Evolutionary conservation across 371 early-diverging fungal species (phyloP).

Genomic region (Funneliformis caledonium): DNA sequence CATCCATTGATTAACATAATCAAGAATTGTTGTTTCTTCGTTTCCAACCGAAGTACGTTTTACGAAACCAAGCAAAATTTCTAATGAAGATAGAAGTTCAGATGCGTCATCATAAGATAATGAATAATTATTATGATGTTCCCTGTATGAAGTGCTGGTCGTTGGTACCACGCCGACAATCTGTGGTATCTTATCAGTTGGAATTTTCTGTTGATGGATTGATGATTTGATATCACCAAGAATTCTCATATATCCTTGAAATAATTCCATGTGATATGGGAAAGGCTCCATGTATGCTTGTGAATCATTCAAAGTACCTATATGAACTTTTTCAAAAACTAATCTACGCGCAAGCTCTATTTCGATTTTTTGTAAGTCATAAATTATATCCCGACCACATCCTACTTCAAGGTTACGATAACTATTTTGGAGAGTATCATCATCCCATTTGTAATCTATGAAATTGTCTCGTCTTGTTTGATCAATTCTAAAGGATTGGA

Average conservation of each 20-base stretch:
- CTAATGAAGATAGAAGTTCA: constrained; percentile 33
- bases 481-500: constrained; percentile 1
- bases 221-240: constrained; percentile 13
- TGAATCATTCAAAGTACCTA: constrained; percentile 24
- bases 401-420: constrained; percentile 34
- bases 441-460: constrained; percentile 29
- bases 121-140: not conserved
- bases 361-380: constrained; percentile 39
- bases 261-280: constrained; percentile 36
- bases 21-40: constrained; percentile 2
- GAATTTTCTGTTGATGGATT: constrained; percentile 31
- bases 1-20: constrained; percentile 40
- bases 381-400: constrained; percentile 31
- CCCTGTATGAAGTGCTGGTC: too few relatives aligned
- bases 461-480: not conserved
- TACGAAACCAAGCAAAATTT: constrained; percentile 38
- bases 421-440: constrained; percentile 33
- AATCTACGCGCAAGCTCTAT: constrained; percentile 29
- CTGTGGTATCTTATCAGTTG: not conserved
- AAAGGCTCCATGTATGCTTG: constrained; percentile 20
- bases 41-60: constrained; percentile 21
- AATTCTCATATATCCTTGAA: constrained; percentile 24
- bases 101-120: constrained; percentile 23
- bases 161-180: not conserved
- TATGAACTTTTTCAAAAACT: constrained; percentile 32